Evolutionary conservation across 352 stramenopile species (phyloP).

Genomic region (Plasmopara halstedii): DNA sequence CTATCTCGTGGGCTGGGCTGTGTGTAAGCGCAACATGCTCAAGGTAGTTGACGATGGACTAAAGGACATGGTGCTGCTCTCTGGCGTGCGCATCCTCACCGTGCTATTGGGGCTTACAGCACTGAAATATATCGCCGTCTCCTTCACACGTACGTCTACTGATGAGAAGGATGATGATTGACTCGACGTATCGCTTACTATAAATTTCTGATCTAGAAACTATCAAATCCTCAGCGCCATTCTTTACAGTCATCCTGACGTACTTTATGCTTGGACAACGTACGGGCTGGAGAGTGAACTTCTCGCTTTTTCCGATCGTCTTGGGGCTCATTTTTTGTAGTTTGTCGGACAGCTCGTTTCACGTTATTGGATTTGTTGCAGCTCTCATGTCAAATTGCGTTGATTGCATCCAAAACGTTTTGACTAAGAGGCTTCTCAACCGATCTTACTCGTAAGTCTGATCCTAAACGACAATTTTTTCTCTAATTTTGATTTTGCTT

Average conservation of each 20-base stretch:
- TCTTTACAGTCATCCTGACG: constrained; percentile 87
- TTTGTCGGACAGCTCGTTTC: constrained; percentile 80
- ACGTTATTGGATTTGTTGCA: constrained; percentile 83
- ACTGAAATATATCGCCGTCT: constrained; percentile 89
- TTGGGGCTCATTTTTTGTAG: constrained; percentile 81
- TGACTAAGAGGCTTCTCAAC: constrained; percentile 85
- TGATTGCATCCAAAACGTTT: constrained; percentile 90
- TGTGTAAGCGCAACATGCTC: constrained; percentile 38
- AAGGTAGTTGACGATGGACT: constrained; percentile 52
- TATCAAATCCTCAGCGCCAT: constrained; percentile 88
- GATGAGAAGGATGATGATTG: background rate
- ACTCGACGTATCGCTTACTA: too few relatives aligned
- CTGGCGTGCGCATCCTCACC: constrained; percentile 75
- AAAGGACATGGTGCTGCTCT: constrained; percentile 81
- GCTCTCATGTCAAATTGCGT: constrained; percentile 87
- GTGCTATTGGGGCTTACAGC: constrained; percentile 86
- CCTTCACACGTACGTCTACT: constrained; percentile 67
- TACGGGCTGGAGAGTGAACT: constrained; percentile 76
- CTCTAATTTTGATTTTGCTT: background rate
- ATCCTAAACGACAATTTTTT: constrained; percentile 1
- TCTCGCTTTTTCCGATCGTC: constrained; percentile 84
- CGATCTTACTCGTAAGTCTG: constrained; percentile 69
- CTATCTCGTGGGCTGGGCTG: constrained; percentile 57
- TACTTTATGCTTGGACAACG: constrained; percentile 79
- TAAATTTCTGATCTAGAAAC: constrained; percentile 55